These are phyloP conservation scores for Glycine tomentella DNA, from an alignment of 306 rosid genomes.

Conservation along the genomic window DNA sequence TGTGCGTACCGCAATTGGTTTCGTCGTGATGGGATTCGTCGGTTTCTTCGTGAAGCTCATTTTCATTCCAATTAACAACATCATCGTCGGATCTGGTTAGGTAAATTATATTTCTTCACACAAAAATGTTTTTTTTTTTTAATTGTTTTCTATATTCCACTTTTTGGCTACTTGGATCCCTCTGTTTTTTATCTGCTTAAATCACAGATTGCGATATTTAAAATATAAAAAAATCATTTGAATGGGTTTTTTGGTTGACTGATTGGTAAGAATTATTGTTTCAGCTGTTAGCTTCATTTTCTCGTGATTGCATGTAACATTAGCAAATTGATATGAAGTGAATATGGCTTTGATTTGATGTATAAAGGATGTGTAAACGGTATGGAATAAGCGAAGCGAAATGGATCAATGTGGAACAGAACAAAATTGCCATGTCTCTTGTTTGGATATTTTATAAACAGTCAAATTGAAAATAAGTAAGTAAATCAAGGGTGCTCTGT, in stretches of 20 bases:
- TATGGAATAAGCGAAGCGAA: background rate
- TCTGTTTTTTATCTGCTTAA: background rate
- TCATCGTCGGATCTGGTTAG: conserved; percentile 83
- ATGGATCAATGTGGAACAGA: background rate
- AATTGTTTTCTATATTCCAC: background rate
- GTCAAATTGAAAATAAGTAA: background rate
- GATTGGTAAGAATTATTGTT: background rate
- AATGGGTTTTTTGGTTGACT: background rate
- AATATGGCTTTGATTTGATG: background rate
- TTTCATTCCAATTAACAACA: conserved; percentile 85
- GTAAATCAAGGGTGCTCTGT: background rate
- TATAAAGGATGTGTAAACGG: background rate
- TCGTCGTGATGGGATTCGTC: conserved; percentile 87
- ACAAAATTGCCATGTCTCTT: too few species aligned
- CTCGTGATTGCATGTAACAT: background rate
- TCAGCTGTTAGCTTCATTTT: background rate
- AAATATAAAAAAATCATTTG: background rate
- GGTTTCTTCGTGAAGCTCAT: conserved; percentile 81
- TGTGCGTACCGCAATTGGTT: conserved; percentile 79
- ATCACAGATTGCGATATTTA: background rate
- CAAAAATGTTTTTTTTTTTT: background rate
- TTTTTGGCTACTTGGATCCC: conserved; percentile 13
- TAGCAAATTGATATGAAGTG: background rate
- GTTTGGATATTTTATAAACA: background rate
- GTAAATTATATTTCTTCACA: conserved; percentile 26